These are phyloP conservation scores for Apophysomyces trapeziformis DNA, from an alignment of 371 early-diverging fungal species.

Conservation along the genomic window DNA sequence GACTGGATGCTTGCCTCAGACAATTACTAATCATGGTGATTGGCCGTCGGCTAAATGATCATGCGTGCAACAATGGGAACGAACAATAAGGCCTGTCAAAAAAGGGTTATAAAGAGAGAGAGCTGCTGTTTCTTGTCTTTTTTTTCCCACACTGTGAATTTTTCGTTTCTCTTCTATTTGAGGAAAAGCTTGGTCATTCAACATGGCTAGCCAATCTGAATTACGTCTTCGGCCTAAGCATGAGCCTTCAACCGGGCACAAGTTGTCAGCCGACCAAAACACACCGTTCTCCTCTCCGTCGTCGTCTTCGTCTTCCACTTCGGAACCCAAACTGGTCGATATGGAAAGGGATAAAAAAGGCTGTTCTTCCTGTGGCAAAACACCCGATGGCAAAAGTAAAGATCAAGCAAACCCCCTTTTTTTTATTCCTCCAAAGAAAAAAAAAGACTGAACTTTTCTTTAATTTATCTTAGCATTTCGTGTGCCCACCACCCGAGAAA, in stretches of 20 bases:
- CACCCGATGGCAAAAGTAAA: conserved; percentile 62
- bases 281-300: background rate
- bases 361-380: conserved; percentile 59
- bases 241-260: background rate
- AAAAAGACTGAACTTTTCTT: background rate
- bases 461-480: conserved; percentile 41
- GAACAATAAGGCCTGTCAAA: no score
- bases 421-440: background rate
- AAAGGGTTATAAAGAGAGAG: no score
- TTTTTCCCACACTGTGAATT: conserved; percentile 3
- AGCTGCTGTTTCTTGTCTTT: no score
- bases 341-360: conserved; percentile 38
- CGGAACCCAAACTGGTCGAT: conserved; percentile 5
- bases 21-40: no score
- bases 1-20: no score
- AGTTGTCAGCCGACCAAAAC: background rate
- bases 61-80: background rate
- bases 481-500: conserved; percentile 70
- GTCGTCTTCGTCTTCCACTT: background rate
- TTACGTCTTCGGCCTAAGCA: background rate
- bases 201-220: conserved; percentile 8
- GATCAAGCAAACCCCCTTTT: no score
- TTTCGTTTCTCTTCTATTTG: background rate
- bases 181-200: background rate
- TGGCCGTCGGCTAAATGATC: background rate